Conservation (phyloP, 2,329 filamentous ascomycete genomes). For the Ilyonectria robusta region DNA sequence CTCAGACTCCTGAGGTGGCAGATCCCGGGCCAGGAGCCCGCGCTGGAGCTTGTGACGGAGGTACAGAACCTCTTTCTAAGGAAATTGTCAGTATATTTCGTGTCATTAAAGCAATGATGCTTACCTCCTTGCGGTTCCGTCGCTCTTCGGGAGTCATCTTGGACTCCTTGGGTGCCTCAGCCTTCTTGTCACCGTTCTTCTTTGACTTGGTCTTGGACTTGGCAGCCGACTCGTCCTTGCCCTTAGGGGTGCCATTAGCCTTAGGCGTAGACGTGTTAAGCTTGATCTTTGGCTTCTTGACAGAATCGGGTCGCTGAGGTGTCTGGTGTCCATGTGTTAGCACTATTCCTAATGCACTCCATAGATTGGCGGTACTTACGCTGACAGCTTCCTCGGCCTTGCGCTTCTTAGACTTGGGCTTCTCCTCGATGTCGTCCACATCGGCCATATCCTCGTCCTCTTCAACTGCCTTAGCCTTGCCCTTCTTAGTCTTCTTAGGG, state of each 20-base stretch:
- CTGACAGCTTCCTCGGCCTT: slow-evolving; percentile 86
- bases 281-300: slow-evolving; percentile 79
- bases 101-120: slow-evolving; percentile 11
- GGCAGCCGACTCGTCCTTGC: slow-evolving; percentile 65
- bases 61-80: slow-evolving; percentile 85
- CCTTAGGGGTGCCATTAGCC: slow-evolving; percentile 74
- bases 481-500: slow-evolving; percentile 60
- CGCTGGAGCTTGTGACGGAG: slow-evolving; percentile 96
- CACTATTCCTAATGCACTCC: background rate
- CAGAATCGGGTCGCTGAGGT: slow-evolving; percentile 71
- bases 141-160: slow-evolving; percentile 72
- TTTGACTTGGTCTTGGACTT: slow-evolving; percentile 71
- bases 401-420: slow-evolving; percentile 82
- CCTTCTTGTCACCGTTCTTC: slow-evolving; percentile 71
- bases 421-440: slow-evolving; percentile 68
- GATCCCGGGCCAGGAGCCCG: slow-evolving; percentile 88
- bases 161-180: slow-evolving; percentile 67
- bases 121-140: slow-evolving; percentile 71
- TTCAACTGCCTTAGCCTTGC: slow-evolving; percentile 66
- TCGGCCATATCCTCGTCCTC: slow-evolving; percentile 75
- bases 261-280: slow-evolving; percentile 77
- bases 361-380: slow-evolving; percentile 47
- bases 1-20: slow-evolving; percentile 87
- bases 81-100: slow-evolving; percentile 50
- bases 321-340: slow-evolving; percentile 58